Base-by-base conservation (phyloP, 257 asterid species). In the Salvia splendens region DNA sequence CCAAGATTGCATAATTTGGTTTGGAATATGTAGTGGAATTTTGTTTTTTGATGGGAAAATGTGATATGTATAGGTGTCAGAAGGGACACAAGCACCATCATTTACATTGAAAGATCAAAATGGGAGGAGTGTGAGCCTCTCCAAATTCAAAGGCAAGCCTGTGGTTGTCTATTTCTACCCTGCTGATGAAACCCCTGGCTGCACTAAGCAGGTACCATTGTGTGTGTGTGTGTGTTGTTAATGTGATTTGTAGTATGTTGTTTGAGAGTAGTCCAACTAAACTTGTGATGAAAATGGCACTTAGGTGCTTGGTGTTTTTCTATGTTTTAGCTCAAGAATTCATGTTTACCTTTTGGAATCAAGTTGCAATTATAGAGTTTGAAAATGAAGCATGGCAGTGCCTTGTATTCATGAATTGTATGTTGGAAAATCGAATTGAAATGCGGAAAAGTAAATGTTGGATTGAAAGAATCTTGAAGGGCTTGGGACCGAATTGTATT, bases 121-220 rank as follows among this genome's bases (percentile, higher is more conserved):
- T 82, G 99, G 99, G 41, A 94, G 43, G 78, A 76, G 69, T 66
- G 96, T 88, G 73, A 84, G 81, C 78, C 89, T 94, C 16, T 82
- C 97, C 43, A 88, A 94, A 57, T 91, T 80, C 78, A 94, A 94
- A 79, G 99, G 97, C 59, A 94, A 81, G 86, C 99, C 99, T 14
- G 87, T 86, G 1, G 81, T 94, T 64, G 86, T 94, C 73, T 94
- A 94, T 76, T 94, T 94, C 96, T 94, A 94, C 80, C 99, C 97
- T 73, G 99, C 93, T 70, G 99, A 94, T 77, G 99, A 88, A 76
- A 78, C 89, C 73, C 97, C 97, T 53, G 96, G 99, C 30, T 94
- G 99, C 76, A 94, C 97, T 74, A 94, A 91, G 71, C 96, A 94
- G 95, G 99, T 94, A 66, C 12, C 3, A 30, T 40, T 10, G 16